Base-by-base conservation (phyloP, 2,329 filamentous ascomycete species). In the Lithohypha guttulata region DNA sequence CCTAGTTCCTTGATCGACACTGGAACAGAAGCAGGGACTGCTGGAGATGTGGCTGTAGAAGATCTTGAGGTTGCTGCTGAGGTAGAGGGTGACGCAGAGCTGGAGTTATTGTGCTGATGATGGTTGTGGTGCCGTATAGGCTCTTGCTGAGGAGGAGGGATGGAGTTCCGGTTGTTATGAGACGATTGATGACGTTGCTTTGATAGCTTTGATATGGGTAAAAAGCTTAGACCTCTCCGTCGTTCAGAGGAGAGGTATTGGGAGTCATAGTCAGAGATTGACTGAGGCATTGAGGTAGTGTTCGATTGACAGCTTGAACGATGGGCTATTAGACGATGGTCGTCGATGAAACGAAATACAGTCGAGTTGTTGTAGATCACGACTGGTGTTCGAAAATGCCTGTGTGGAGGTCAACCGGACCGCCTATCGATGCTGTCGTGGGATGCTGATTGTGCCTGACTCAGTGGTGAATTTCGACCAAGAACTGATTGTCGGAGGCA, bases 201-300 rank as follows among this genome's bases (percentile, higher is more conserved):
- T 22, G 35, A 14, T 9, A 21, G 18, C 3, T 15, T 21, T 31
- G 35, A 31, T 6, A 11, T 22, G n/a, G 35, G 27, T 17, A 39
- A 18, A 9, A 30, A 39, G 18, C 27, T 30, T 26, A 23, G 10
- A 5, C 18, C 26, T 15, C 23, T 30, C 20, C 27, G 35, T 8
- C 27, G 9, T 3, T 18, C 31, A 7, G 33, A 35, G 8, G 33
- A 35, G 26, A 30, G 35, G 19, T 31, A 39, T 31, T 39, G 35
- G 13, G 35, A 39, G 15, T 39, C 35, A 18, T 30, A 39, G 18
- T 39, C 35, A 22, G 35, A 26, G 22, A 39, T 22, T 14, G 35
- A 31, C 23, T 30, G 35, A 31, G 35, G 35, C 35, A 39, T 39
- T 9, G 8, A 30, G 26, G 7, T 20, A 13, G 20, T 9, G n/a